A percentile compares a stretch with the other conserved stretches of the same genome.
phyloP scores from a whole-genome alignment of 1,284 basidiomycete species.

The Sporisorium scitamineum region DNA sequence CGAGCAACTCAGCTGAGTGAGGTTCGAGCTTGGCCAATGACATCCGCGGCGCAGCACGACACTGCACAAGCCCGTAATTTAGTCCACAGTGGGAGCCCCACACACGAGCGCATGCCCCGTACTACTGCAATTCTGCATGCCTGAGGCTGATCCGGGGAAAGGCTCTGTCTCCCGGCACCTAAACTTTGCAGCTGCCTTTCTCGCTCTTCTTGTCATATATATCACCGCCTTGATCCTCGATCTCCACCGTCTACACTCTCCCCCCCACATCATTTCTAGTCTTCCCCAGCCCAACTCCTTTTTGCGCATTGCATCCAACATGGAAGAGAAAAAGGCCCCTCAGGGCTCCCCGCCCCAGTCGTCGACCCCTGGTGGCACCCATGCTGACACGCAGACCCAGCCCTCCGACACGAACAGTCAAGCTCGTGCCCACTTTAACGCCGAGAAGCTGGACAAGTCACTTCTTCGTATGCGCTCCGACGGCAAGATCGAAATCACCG shows the following conservation, averaged over 20 bases:
- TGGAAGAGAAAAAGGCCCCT: conserved; percentile 27
- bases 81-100: not conserved
- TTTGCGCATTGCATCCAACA: conserved; percentile 5
- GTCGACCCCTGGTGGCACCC: conserved; percentile 20
- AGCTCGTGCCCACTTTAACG: conserved; percentile 37
- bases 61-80: not conserved
- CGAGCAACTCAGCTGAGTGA: not conserved
- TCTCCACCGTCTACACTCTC: not conserved
- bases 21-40: not conserved
- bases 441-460: conserved; percentile 46
- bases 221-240: not conserved
- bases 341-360: conserved; percentile 17
- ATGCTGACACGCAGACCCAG: conserved; percentile 15
- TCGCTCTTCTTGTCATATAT: not conserved
- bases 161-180: not conserved
- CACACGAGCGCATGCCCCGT: not conserved
- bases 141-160: not conserved
- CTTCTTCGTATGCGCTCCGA: conserved; percentile 40
- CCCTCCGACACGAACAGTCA: conserved; percentile 17
- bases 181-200: not conserved
- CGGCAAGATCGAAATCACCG: conserved; percentile 50
- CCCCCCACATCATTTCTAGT: not conserved
- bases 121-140: no score
- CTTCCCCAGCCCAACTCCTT: no score
- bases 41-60: not conserved